Evolutionary conservation across 1,284 basidiomycete species (phyloP).

Genomic region (Phellopilus nigrolimitatus): DNA sequence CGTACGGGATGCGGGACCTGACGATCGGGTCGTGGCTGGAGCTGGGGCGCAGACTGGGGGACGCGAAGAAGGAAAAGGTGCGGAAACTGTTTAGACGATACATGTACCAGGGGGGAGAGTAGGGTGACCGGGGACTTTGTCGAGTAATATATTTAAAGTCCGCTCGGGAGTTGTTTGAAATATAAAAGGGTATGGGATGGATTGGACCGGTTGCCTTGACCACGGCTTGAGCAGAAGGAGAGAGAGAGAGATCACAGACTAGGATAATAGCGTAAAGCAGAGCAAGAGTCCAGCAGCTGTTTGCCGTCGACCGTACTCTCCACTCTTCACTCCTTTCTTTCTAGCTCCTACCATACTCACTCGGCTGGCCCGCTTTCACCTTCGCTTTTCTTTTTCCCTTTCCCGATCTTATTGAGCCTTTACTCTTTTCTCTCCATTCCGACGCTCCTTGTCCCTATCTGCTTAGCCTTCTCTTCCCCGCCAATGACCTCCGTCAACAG

Average conservation of each 20-base stretch:
- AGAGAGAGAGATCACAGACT: too few relatives aligned
- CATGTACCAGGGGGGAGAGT: conserved; percentile 61
- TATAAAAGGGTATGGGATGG: conserved; percentile 23
- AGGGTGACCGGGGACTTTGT: conserved; percentile 23
- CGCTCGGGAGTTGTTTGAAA: conserved; percentile 11
- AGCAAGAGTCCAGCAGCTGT: too few relatives aligned
- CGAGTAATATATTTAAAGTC: conserved; percentile 17
- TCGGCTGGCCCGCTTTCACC: conserved; percentile 17
- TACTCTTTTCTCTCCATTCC: conserved; percentile 5
- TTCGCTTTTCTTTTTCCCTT: background rate
- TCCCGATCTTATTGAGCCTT: conserved; percentile 9
- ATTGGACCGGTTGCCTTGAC: conserved; percentile 58
- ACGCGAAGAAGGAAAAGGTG: conserved; percentile 51
- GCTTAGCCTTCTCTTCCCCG: conserved; percentile 16
- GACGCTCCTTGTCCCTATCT: conserved; percentile 21
- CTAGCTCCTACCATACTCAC: too few relatives aligned
- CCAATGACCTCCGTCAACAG: conserved; percentile 1
- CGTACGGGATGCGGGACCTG: conserved; percentile 68
- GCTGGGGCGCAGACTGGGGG: conserved; percentile 61
- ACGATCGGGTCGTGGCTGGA: conserved; percentile 76
- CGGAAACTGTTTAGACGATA: conserved; percentile 60
- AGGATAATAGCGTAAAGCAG: too few relatives aligned
- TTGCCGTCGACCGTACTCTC: background rate
- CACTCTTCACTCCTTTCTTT: conserved; percentile 13
- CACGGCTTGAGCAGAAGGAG: conserved; percentile 32